These are phyloP conservation scores for Calonectria ilicicola DNA, from an alignment of 2,329 filamentous ascomycete genomes.

Conservation along the genomic window DNA sequence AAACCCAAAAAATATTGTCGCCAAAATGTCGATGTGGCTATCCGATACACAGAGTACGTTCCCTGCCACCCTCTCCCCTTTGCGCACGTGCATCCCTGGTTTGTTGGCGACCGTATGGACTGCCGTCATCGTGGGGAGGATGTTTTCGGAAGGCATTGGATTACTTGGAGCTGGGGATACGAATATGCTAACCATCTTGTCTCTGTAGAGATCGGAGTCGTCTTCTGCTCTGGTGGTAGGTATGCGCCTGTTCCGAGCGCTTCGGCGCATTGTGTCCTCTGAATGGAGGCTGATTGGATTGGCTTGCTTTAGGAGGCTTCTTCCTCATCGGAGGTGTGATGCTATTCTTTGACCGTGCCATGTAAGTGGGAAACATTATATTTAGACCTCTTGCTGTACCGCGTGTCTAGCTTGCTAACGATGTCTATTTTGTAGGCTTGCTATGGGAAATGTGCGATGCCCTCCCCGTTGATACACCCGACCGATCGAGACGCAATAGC, in stretches of 20 bases:
- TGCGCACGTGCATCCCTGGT: slow-evolving; percentile 14
- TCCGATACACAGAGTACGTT: slow-evolving; percentile 92
- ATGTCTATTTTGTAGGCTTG: slow-evolving; percentile 82
- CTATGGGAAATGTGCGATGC: slow-evolving; percentile 89
- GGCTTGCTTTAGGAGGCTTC: slow-evolving; percentile 76
- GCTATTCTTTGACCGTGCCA: slow-evolving; percentile 97
- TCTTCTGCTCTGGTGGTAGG: slow-evolving; percentile 97
- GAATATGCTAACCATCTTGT: slow-evolving; percentile 45
- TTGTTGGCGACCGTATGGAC: neutral
- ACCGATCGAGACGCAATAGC: slow-evolving; percentile 29
- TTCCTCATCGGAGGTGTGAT: slow-evolving; percentile 95
- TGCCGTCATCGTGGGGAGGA: neutral
- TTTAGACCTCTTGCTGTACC: slow-evolving; percentile 54
- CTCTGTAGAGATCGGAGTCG: slow-evolving; percentile 89
- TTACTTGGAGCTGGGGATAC: neutral
- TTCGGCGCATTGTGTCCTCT: slow-evolving; percentile 34
- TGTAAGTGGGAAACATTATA: slow-evolving; percentile 67
- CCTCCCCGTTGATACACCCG: slow-evolving; percentile 19
- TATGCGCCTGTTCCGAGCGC: slow-evolving; percentile 48
- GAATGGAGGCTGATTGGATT: slow-evolving; percentile 30
- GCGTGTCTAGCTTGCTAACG: slow-evolving; percentile 77
- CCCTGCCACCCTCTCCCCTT: slow-evolving; percentile 36
- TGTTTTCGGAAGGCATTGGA: neutral
- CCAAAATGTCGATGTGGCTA: slow-evolving; percentile 85
- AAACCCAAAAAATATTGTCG: slow-evolving; percentile 4